phyloP scores from a whole-genome alignment of 441 rosid genomes.

The Gossypium laxum region DNA sequence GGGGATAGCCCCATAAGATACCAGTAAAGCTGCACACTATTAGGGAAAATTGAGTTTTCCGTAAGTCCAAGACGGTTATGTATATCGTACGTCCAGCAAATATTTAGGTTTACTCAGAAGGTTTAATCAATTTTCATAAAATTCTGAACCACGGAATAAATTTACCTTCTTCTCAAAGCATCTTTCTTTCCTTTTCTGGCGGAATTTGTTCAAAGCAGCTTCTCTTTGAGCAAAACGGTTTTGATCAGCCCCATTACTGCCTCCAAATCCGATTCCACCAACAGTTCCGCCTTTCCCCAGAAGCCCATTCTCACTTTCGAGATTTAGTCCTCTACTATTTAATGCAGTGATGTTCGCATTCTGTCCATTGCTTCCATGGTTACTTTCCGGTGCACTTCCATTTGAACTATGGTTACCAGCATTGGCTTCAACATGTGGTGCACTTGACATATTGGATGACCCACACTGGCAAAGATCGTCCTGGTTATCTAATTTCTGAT shows the following conservation, averaged over 20 bases:
- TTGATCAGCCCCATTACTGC: constrained; percentile 17
- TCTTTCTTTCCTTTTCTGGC: constrained; percentile 51
- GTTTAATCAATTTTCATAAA: background rate
- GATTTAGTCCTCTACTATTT: constrained; percentile 20
- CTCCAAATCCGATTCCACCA: constrained; percentile 15
- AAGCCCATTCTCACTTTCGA: constrained; percentile 20
- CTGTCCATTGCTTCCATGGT: constrained; percentile 37
- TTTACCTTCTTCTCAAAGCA: constrained; percentile 58
- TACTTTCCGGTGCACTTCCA: constrained; percentile 37
- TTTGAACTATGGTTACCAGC: constrained; percentile 23
- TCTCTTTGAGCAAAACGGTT: constrained; percentile 33
- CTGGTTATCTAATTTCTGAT: constrained; percentile 11
- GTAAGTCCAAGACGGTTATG: background rate
- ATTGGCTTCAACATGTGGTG: constrained; percentile 20
- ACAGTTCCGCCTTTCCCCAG: constrained; percentile 20
- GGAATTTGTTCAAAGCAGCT: constrained; percentile 50
- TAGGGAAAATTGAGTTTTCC: background rate
- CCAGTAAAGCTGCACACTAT: background rate
- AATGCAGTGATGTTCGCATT: constrained; percentile 24
- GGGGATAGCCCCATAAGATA: background rate
- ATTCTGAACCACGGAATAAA: background rate
- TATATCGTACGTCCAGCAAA: background rate
- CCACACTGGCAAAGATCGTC: constrained; percentile 29
- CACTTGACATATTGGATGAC: constrained; percentile 26
- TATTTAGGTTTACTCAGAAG: background rate